Evolutionary conservation across 768 basidiomycete species (phyloP).

Genomic region (Auricularia heimuer): DNA sequence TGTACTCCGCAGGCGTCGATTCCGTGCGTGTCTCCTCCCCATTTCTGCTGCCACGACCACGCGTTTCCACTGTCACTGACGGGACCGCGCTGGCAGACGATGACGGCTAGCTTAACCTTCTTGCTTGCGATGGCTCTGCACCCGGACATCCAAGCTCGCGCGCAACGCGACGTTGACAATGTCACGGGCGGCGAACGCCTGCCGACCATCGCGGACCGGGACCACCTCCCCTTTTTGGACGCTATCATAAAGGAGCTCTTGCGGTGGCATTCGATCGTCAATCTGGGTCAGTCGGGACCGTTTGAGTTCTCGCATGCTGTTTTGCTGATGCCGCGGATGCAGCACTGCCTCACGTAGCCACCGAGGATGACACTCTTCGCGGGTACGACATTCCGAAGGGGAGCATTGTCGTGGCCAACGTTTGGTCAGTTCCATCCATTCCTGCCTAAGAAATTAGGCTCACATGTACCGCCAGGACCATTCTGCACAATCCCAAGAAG

Average conservation of each 20-base stretch:
- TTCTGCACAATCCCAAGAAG: constrained; percentile 38
- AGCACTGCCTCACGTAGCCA: neutral
- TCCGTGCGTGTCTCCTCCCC: no score
- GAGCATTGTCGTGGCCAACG: neutral
- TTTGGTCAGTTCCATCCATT: neutral
- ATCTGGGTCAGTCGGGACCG: neutral
- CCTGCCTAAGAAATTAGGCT: neutral
- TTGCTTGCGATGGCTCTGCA: neutral
- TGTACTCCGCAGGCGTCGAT: no score
- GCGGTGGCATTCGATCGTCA: neutral
- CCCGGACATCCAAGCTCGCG: neutral
- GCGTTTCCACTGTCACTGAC: no score
- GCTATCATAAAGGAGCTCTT: neutral
- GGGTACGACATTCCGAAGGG: constrained; percentile 3
- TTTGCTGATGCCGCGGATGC: neutral
- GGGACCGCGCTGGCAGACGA: no score
- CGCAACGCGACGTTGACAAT: neutral
- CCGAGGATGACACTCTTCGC: neutral
- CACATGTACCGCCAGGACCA: constrained; percentile 29
- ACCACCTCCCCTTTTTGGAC: neutral
- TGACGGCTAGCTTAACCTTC: neutral
- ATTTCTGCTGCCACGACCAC: no score
- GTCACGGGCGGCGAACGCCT: neutral
- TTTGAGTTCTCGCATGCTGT: neutral
- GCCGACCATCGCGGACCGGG: neutral